phyloP scores from a whole-genome alignment of 2,329 filamentous ascomycete genomes.

The Tolypocladium endophyticum region DNA sequence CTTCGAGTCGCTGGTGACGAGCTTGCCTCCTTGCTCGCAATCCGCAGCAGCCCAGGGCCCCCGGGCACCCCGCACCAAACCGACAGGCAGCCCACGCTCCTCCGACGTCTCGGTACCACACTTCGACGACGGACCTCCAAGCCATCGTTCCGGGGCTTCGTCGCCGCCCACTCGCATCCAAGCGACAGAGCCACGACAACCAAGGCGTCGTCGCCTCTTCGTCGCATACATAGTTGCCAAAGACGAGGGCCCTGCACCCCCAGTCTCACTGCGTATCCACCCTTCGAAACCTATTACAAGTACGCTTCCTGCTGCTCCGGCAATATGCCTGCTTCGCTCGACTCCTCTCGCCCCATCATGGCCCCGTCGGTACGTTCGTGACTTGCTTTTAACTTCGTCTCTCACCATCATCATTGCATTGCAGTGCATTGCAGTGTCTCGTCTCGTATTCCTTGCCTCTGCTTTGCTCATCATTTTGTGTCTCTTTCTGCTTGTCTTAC shows the following conservation, averaged over 20 bases:
- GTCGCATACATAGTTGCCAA: not conserved
- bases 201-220: not conserved
- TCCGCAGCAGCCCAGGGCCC: not conserved
- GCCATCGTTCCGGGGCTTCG: not conserved
- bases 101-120: not conserved
- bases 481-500: slow-evolving; percentile 2
- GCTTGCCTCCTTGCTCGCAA: not conserved
- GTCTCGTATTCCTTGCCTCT: slow-evolving; percentile 1
- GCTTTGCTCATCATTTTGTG: not conserved
- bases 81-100: not conserved
- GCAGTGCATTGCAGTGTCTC: slow-evolving; percentile 1
- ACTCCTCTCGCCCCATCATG: slow-evolving; percentile 53
- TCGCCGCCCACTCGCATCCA: not conserved
- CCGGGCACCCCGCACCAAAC: not conserved
- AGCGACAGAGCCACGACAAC: not conserved
- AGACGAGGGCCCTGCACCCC: not conserved
- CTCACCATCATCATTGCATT: slow-evolving; percentile 2
- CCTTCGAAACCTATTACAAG: not conserved
- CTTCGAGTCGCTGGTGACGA: not conserved
- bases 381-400: slow-evolving; percentile 4
- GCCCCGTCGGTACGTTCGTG: slow-evolving; percentile 45
- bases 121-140: not conserved
- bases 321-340: slow-evolving; percentile 46
- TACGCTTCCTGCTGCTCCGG: not conserved
- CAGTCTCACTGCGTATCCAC: not conserved